Base-by-base conservation (phyloP, 768 basidiomycete genomes). In the Termitomyces sp. region DNA sequence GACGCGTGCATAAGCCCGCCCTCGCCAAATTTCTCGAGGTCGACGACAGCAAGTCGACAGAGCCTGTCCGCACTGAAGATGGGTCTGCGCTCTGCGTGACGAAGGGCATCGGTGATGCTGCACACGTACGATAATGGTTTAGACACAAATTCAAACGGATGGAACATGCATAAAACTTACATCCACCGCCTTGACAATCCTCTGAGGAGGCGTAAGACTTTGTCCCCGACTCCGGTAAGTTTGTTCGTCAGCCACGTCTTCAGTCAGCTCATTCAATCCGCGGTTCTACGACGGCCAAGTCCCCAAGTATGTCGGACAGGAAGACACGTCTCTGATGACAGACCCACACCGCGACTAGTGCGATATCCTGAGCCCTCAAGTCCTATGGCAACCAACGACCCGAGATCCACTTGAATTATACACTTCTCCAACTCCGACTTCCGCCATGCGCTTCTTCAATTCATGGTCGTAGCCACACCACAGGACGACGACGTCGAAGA, bases 221-320 rank as follows among this genome's bases (percentile, higher is more conserved):
- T 70, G 96, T 95, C 1, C 94, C 94, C 5, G 76, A 81, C 89
- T 71, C 94, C 93, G 65, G 92, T 92, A 67, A 63, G 88, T 65
- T 4, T 5, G 36, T 25, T 49, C 25, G 31, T 48, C 31, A 9
- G 15, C 7, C 32, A 9, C 36, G 17, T 31, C 12, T 14, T 47
- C 38, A 32, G 0, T 47, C 1, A 5, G 4, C 42, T 59, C 49
- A 50, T 32, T n/a, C 43, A 32, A 36, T 17, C n/a, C 49, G 7
- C 60, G 92, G 91, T 95, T 96, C 82, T 93, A 85, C 74, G 77
- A 81, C n/a, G 93, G 91, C 5, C 60, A 76, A 9, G 72, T 74
- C 4, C 86, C 88, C 0, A 66, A 69, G 6, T 72, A 73, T 37
- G 73, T 76, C 45, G 67, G 62, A 1, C 70, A 70, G 36, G 63